Evolutionary conservation across 805 yeast genomes (phyloP).

Genomic region (Zygosaccharomyces bailii): DNA sequence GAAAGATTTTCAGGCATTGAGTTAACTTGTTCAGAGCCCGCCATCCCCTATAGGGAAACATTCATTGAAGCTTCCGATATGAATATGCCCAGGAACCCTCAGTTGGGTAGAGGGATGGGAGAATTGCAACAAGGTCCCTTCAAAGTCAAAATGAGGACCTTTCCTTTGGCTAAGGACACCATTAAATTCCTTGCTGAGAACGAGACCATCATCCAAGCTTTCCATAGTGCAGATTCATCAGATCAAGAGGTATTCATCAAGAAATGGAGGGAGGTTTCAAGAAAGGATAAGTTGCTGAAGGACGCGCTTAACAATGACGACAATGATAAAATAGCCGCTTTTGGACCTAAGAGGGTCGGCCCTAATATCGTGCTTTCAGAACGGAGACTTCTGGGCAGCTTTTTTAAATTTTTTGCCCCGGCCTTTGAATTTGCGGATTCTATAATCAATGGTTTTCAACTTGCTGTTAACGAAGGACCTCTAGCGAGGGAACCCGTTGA

Average conservation of each 20-base stretch:
- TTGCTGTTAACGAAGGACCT: slow-evolving; percentile 83
- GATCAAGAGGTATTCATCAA: slow-evolving; percentile 29
- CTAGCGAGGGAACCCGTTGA: slow-evolving; percentile 82
- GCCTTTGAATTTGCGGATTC: slow-evolving; percentile 52
- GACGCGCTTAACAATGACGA: slow-evolving; percentile 8
- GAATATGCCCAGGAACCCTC: slow-evolving; percentile 46
- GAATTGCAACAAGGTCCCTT: slow-evolving; percentile 51
- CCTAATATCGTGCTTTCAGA: slow-evolving; percentile 62
- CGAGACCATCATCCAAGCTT: slow-evolving; percentile 41
- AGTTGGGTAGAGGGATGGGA: slow-evolving; percentile 48
- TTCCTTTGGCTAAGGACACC: slow-evolving; percentile 54
- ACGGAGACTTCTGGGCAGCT: slow-evolving; percentile 35
- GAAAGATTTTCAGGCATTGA: slow-evolving; percentile 93
- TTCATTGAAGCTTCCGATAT: slow-evolving; percentile 51
- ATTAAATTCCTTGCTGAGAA: slow-evolving; percentile 48
- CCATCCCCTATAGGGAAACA: slow-evolving; percentile 91
- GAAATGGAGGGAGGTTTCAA: slow-evolving; percentile 35
- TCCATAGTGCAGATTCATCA: slow-evolving; percentile 20
- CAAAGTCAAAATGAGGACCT: slow-evolving; percentile 40
- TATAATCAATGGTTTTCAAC: slow-evolving; percentile 77
- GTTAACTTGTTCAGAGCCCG: slow-evolving; percentile 82
- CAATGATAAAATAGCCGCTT: slow-evolving; percentile 49
- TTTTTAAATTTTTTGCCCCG: slow-evolving; percentile 25
- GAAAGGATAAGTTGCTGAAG: slow-evolving; percentile 22
- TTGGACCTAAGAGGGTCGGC: slow-evolving; percentile 77